Percentiles rank a stretch among this genome's conserved stretches.
Evolutionary conservation across 257 asterid genomes (phyloP).

Genomic region (Salvia splendens): DNA sequence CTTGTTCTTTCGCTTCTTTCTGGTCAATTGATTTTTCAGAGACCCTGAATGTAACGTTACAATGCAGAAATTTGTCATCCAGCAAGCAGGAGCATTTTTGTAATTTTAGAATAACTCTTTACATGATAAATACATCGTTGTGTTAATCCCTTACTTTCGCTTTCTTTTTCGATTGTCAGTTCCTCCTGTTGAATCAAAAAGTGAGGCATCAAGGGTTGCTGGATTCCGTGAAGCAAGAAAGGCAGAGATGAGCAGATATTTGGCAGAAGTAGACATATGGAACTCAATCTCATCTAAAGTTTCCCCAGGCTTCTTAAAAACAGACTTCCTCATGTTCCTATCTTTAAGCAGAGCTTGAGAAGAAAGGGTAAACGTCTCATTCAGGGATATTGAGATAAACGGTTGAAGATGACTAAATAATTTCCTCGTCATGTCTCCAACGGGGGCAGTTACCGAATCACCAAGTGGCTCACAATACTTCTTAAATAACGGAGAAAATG

Average conservation of each 20-base stretch:
- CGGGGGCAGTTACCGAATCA: constrained; percentile 53
- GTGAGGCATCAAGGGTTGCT: constrained; percentile 93
- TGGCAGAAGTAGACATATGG: constrained; percentile 87
- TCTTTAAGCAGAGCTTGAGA: constrained; percentile 49
- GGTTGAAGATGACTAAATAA: constrained; percentile 68
- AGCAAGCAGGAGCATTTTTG: not conserved
- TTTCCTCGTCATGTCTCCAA: constrained; percentile 64
- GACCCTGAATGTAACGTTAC: constrained; percentile 49
- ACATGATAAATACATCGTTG: not conserved
- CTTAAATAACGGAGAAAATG: constrained; percentile 68
- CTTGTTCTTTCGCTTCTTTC: constrained; percentile 83
- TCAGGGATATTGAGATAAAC: constrained; percentile 55
- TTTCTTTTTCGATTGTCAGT: constrained; percentile 63
- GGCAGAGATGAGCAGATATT: constrained; percentile 86
- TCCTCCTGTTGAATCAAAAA: constrained; percentile 97
- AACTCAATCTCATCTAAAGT: constrained; percentile 56
- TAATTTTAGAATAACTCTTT: constrained; percentile 13
- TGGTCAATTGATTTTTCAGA: constrained; percentile 71
- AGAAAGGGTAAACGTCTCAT: constrained; percentile 59
- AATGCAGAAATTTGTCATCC: not conserved
- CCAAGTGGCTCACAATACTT: constrained; percentile 84
- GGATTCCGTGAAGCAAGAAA: constrained; percentile 97
- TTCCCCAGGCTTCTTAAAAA: constrained; percentile 51
- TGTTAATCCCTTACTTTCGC: constrained; percentile 66
- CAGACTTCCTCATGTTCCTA: constrained; percentile 42